Evolutionary conservation across 495 filamentous ascomycete species (phyloP).

Genomic region (Penicillium bovifimosum): DNA sequence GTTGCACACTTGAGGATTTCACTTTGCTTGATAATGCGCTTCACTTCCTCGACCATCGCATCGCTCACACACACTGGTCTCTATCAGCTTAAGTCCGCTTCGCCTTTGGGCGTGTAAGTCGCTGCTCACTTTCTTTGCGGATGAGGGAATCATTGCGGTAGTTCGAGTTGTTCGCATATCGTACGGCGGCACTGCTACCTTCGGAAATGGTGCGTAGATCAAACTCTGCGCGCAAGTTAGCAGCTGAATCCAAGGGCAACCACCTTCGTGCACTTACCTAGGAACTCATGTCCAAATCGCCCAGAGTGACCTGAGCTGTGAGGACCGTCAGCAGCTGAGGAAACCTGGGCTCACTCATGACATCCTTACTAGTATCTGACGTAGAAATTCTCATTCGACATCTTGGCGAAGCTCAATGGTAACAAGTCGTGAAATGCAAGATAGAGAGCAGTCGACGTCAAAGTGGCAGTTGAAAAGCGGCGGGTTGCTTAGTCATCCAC

Average conservation of each 20-base stretch:
- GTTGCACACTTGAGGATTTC: conserved; percentile 88
- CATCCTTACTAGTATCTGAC: conserved; percentile 86
- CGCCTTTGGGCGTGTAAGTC: background rate
- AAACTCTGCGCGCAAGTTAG: conserved; percentile 65
- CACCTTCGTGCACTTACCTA: conserved; percentile 55
- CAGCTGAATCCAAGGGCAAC: background rate
- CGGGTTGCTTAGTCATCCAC: conserved; percentile 45
- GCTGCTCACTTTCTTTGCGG: conserved; percentile 91
- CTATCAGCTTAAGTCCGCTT: conserved; percentile 18
- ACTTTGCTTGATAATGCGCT: conserved; percentile 92
- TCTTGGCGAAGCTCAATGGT: conserved; percentile 15
- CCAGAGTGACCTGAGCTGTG: conserved; percentile 92
- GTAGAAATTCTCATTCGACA: conserved; percentile 82
- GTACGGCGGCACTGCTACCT: conserved; percentile 87
- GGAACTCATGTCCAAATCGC: conserved; percentile 96
- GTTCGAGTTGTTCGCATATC: conserved; percentile 99
- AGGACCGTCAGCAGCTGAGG: conserved; percentile 44
- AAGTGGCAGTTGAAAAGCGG: conserved; percentile 25
- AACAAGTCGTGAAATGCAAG: background rate
- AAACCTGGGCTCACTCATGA: conserved; percentile 35
- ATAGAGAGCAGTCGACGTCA: conserved; percentile 10
- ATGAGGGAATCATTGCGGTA: conserved; percentile 98
- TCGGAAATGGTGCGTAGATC: conserved; percentile 92
- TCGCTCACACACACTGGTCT: conserved; percentile 88
- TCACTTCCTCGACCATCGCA: conserved; percentile 89